A percentile compares a stretch with the other conserved stretches of the same genome.
phyloP scores from a whole-genome alignment of 75 land plant species.

The Picea glauca region DNA sequence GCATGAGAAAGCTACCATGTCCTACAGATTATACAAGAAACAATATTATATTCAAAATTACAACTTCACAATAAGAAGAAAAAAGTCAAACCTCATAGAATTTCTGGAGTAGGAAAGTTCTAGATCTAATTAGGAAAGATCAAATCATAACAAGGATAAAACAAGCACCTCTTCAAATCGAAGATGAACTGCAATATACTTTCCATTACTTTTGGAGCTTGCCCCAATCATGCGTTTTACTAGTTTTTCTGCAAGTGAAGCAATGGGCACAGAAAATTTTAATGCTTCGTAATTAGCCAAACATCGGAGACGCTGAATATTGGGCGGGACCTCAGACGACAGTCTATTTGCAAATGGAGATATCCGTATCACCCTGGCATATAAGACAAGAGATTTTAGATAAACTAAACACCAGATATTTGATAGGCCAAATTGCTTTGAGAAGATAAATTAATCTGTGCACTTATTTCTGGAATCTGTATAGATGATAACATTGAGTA shows the following conservation, averaged over 20 bases:
- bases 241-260: slow-evolving; percentile 57
- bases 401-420: too few species aligned
- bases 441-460: too few species aligned
- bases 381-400: neutral
- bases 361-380: slow-evolving; percentile 80
- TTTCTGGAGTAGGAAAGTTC: slow-evolving; percentile 3
- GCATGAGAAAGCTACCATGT: slow-evolving; percentile 98
- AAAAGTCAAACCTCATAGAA: neutral
- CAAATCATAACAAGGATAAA: neutral
- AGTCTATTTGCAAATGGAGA: slow-evolving; percentile 95
- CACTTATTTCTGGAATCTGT: too few species aligned
- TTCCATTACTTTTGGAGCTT: slow-evolving; percentile 64
- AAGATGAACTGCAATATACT: slow-evolving; percentile 90
- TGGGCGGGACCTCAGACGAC: slow-evolving; percentile 69
- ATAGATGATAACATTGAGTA: too few species aligned
- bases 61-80: neutral
- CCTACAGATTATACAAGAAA: slow-evolving; percentile 39
- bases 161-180: slow-evolving; percentile 88
- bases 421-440: too few species aligned
- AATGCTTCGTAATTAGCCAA: slow-evolving; percentile 87
- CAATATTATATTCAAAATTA: neutral
- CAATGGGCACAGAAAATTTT: slow-evolving; percentile 82
- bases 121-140: neutral
- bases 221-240: slow-evolving; percentile 73
- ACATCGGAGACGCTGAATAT: slow-evolving; percentile 82